Evolutionary conservation across 495 filamentous ascomycete genomes (phyloP).

Genomic region (Podospora bellae-mahoneyi): DNA sequence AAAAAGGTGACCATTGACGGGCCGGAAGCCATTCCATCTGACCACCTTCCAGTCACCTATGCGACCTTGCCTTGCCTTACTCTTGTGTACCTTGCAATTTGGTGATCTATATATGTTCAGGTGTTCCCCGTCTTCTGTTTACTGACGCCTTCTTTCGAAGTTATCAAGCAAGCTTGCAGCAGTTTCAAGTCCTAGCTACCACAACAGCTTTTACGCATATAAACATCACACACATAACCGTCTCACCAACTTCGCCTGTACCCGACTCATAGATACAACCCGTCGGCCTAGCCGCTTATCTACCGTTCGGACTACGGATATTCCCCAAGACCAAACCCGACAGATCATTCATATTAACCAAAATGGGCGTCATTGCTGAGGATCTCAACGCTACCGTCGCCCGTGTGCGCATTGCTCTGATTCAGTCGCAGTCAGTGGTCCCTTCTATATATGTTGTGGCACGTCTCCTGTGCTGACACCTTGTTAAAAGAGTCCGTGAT

Average conservation of each 20-base stretch:
- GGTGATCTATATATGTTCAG: not conserved
- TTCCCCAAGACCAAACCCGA: slow-evolving; percentile 23
- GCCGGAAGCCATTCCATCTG: not conserved
- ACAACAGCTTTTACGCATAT: not conserved
- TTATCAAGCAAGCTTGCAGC: slow-evolving; percentile 1
- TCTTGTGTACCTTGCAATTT: not conserved
- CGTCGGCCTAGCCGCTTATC: not conserved
- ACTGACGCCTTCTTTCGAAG: not conserved
- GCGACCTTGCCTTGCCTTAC: not conserved
- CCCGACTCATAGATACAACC: not conserved
- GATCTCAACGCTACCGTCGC: slow-evolving; percentile 31
- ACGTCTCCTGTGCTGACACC: not conserved
- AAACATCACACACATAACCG: not conserved
- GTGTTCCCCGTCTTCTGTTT: not conserved
- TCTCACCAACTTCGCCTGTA: not conserved
- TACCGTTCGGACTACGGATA: slow-evolving; percentile 26
- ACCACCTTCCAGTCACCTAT: not conserved
- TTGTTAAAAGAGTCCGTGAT: slow-evolving; percentile 25
- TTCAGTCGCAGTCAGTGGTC: slow-evolving; percentile 35
- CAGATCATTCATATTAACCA: not conserved
- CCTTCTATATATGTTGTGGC: not conserved
- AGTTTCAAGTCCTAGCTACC: not conserved
- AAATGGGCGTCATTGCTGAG: slow-evolving; percentile 20
- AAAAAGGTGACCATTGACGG: not conserved
- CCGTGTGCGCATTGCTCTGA: slow-evolving; percentile 33